phyloP scores from a whole-genome alignment of 805 yeast species.

The Metschnikowia reukaufii region DNA sequence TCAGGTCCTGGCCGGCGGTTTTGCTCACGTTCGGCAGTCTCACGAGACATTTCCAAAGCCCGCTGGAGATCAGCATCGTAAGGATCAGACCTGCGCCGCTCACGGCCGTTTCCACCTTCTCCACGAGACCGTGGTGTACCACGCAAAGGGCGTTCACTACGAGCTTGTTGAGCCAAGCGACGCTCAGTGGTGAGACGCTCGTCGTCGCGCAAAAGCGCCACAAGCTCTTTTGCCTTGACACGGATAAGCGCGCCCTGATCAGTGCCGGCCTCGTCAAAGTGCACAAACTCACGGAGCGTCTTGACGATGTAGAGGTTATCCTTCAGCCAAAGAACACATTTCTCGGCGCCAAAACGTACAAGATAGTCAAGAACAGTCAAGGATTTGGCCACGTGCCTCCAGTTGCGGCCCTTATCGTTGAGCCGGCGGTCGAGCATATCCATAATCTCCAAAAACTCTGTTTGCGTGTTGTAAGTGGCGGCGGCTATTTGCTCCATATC shows the following conservation, averaged over 20 bases:
- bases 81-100: conserved; percentile 30
- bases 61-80: conserved; percentile 74
- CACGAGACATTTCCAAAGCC: conserved; percentile 77
- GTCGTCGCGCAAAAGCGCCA: conserved; percentile 75
- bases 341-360: conserved; percentile 82
- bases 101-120: not conserved
- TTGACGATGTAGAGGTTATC: conserved; percentile 86
- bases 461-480: conserved; percentile 62
- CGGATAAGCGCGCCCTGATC: conserved; percentile 89
- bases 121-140: no score
- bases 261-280: conserved; percentile 68
- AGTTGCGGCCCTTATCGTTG: conserved; percentile 94
- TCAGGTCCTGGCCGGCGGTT: conserved; percentile 36
- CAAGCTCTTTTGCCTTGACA: conserved; percentile 86
- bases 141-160: not conserved
- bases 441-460: conserved; percentile 85
- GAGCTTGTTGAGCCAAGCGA: conserved; percentile 31
- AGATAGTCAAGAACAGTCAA: conserved; percentile 85
- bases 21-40: conserved; percentile 84
- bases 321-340: conserved; percentile 87
- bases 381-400: conserved; percentile 95
- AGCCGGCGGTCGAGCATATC: conserved; percentile 90
- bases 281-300: conserved; percentile 87
- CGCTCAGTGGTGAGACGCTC: conserved; percentile 78
- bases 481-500: conserved; percentile 84